phyloP scores from a whole-genome alignment of 2,329 filamentous ascomycete species.

The Fusarium sp. region DNA sequence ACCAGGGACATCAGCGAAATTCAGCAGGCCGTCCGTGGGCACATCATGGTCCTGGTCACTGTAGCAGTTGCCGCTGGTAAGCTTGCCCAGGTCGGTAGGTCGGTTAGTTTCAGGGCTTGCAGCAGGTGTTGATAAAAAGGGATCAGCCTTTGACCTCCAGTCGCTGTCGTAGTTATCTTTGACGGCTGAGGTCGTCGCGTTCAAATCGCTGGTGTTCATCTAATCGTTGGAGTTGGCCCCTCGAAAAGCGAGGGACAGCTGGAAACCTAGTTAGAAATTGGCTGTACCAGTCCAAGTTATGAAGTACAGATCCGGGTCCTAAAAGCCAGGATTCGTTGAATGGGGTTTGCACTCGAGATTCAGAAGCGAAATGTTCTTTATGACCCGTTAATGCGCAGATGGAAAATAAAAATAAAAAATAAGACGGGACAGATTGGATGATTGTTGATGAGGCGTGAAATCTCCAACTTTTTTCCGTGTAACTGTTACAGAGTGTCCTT shows the following conservation, averaged over 20 bases:
- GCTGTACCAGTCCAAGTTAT: slow-evolving; percentile 22
- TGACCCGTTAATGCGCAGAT: background rate
- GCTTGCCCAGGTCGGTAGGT: slow-evolving; percentile 31
- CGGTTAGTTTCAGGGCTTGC: slow-evolving; percentile 24
- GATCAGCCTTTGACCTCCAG: slow-evolving; percentile 13
- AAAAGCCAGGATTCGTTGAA: slow-evolving; percentile 25
- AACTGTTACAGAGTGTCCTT: slow-evolving; percentile 25
- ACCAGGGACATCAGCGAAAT: slow-evolving; percentile 44
- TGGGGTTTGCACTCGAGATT: slow-evolving; percentile 14
- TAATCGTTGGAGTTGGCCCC: slow-evolving; percentile 37
- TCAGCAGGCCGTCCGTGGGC: slow-evolving; percentile 40
- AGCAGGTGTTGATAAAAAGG: slow-evolving; percentile 23
- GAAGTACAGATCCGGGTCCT: slow-evolving; percentile 26
- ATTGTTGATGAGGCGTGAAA: slow-evolving; percentile 20
- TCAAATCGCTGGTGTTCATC: slow-evolving; percentile 36
- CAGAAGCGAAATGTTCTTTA: slow-evolving; percentile 18
- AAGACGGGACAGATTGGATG: slow-evolving; percentile 33
- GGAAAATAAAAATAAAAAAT: slow-evolving; percentile 10
- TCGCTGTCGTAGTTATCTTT: slow-evolving; percentile 11
- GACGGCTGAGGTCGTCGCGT: slow-evolving; percentile 40
- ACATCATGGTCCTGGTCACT: slow-evolving; percentile 42
- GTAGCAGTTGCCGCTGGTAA: slow-evolving; percentile 27
- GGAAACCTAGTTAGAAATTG: slow-evolving; percentile 23
- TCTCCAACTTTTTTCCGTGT: slow-evolving; percentile 12
- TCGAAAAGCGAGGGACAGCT: slow-evolving; percentile 23